Base-by-base conservation (phyloP, 305 asterid species). In the Caryopteris hybrid region DNA sequence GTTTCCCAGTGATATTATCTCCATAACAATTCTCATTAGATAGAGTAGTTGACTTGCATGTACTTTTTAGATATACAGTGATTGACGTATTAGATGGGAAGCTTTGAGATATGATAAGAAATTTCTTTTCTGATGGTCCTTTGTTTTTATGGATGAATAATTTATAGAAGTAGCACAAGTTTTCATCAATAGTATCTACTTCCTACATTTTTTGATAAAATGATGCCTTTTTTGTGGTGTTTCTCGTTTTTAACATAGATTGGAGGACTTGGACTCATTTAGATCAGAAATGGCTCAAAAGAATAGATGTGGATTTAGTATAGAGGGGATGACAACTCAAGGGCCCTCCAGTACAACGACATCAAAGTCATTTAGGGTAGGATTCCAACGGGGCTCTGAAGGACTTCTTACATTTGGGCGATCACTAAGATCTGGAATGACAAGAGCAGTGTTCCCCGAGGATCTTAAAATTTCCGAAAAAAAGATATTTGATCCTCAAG, bases 401-500 rank as follows among this genome's bases (percentile, higher is more conserved):
- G 99, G 98, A 50, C 86, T 94, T 39, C 73, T 83, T 59, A 88
- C 96, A 3, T 56, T 93, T 29, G 99, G 99, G 2, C 80, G 95
- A 60, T 85, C 99, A 12, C 55, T 94, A 39, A 86, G 65, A 78
- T 82, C 93, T 38, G 96, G 95, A 13, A 95, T 91, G 45, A 80
- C 93, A 1, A 79, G 87, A 27, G 98, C 93, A 14, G 90, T 94
- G 70, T 94, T 94, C 64, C 95, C 99, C 2, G 99, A 94, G 81
- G 99, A 94, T 71, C 97, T 91, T 43, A 82, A 74, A 74, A 93
- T 85, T 66, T 85, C 95, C 4, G 88, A 86, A 20, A 72, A 43
- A 23, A 86, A 76, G 76, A 86, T 94, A 67, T 86, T 91, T 60
- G 98, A 94, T 77, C 99, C 99, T 25, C 99, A 94, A 79, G 98